Evolutionary conservation across 352 stramenopile species (phyloP), one percentile per base, ranked within the genome.

Genomic region (Phytophthora hybrid): DNA sequence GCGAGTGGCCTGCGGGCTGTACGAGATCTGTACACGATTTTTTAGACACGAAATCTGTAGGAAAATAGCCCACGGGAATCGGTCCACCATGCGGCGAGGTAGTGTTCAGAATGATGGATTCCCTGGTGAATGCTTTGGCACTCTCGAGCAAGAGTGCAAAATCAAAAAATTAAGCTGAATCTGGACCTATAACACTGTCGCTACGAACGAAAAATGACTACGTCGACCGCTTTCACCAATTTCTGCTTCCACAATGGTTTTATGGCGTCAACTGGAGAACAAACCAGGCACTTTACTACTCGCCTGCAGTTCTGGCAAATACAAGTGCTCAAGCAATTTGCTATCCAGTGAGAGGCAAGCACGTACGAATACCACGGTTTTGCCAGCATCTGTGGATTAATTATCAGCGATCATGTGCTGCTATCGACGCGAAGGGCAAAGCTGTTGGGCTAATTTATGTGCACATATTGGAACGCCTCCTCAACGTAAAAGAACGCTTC

Each of bases 161-260:
- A 44, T 23, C 18, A 1, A 19, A 11, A 23, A 13, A 21, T 8
- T 19, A 5, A 26, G 8, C 16, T 13, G 13, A 3, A 10, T 14
- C 44, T 13, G 44, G 16, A 26, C 44, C 44, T 52, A 71, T 46
- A 26, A 29, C 10, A 16, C n/a, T 66, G 23, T 29, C 23, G 5
- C 51, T 75, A 11, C 68, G 68, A 11, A 60, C 68, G 14, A 55
- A 73, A 51, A 73, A 58, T 46, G 21, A 60, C 26, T 85, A 49
- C 13, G 13, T 73, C 19, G 75, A 84, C 14, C 75, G 76, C 1
- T 14, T 85, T 26, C 72, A 85, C 64, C 67, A 85, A 11, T 77
- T 74, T 26, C 18, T 76, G 26, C 51, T 81, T 5, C 72, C 78
- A 6, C 51, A 54, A 9, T 41, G 80, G 19, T 85, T 82, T 59